A percentile compares a stretch with the other conserved stretches of the same genome.
phyloP scores from a whole-genome alignment of 768 basidiomycete species.

The Lentinula raphanica region DNA sequence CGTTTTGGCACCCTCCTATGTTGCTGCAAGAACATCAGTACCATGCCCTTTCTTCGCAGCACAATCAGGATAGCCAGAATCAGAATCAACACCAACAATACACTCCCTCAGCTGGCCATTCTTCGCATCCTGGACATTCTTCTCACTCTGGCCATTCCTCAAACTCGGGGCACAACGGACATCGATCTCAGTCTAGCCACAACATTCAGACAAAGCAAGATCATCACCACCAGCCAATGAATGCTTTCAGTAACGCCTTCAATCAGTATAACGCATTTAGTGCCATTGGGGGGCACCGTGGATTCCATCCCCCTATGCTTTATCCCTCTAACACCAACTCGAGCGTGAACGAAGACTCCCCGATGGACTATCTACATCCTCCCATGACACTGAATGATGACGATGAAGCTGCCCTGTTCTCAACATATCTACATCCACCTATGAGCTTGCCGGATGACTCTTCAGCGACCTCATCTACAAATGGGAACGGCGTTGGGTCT shows the following conservation, averaged over 20 bases:
- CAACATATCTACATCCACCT: slow-evolving; percentile 50
- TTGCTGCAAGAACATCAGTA: slow-evolving; percentile 43
- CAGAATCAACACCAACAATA: slow-evolving; percentile 19
- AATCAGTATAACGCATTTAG: neutral
- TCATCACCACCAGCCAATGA: neutral
- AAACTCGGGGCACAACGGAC: neutral
- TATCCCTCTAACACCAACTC: slow-evolving; percentile 21
- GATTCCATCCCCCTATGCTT: slow-evolving; percentile 70
- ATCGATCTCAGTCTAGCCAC: neutral
- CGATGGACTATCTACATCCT: slow-evolving; percentile 71
- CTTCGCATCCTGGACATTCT: neutral
- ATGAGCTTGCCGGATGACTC: slow-evolving; percentile 44
- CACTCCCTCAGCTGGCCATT: neutral
- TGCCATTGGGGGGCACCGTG: neutral
- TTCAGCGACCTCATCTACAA: neutral
- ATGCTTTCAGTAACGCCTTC: neutral
- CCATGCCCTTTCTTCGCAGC: neutral
- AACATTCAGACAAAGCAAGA: slow-evolving; percentile 34
- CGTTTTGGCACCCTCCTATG: slow-evolving; percentile 80
- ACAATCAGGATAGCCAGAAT: neutral
- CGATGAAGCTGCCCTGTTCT: slow-evolving; percentile 59
- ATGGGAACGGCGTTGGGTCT: no score
- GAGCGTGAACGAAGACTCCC: slow-evolving; percentile 42
- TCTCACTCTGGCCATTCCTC: no score
- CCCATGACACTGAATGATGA: slow-evolving; percentile 60